Conservation (phyloP, 164 flowering plant species). For the Vitis rupestris region DNA sequence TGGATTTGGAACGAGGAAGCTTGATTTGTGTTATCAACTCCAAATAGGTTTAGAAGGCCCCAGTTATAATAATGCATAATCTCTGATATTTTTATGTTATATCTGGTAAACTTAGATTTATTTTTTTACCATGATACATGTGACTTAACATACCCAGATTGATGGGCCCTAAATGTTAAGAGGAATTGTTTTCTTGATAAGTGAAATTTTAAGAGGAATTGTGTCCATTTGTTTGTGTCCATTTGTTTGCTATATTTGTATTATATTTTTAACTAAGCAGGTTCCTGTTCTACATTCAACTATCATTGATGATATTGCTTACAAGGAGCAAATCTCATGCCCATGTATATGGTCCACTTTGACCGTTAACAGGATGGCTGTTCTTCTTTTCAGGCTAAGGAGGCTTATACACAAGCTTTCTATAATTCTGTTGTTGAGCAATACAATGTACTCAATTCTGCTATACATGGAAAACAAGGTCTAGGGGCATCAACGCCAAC, state of each 20-base stretch:
- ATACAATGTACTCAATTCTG: constrained; percentile 72
- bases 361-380: constrained; percentile 6
- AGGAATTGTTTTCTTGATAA: background rate
- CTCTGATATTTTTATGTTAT: too few relatives aligned
- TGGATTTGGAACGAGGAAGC: background rate
- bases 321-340: background rate
- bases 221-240: background rate
- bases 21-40: background rate
- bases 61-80: too few relatives aligned
- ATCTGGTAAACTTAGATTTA: too few relatives aligned
- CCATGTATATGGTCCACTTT: background rate
- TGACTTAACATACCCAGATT: background rate
- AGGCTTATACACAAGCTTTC: constrained; percentile 48
- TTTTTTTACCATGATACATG: background rate
- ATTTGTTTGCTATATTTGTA: too few relatives aligned
- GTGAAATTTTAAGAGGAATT: background rate
- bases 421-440: constrained; percentile 66
- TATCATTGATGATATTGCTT: background rate
- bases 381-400: constrained; percentile 57
- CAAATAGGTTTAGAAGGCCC: too few relatives aligned
- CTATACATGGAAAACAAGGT: constrained; percentile 69
- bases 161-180: background rate
- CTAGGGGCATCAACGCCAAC: constrained; percentile 57
- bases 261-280: too few relatives aligned
- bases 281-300: background rate